Base-by-base conservation (phyloP, 2,329 filamentous ascomycete genomes). In the Hypoxylon rubiginosum region DNA sequence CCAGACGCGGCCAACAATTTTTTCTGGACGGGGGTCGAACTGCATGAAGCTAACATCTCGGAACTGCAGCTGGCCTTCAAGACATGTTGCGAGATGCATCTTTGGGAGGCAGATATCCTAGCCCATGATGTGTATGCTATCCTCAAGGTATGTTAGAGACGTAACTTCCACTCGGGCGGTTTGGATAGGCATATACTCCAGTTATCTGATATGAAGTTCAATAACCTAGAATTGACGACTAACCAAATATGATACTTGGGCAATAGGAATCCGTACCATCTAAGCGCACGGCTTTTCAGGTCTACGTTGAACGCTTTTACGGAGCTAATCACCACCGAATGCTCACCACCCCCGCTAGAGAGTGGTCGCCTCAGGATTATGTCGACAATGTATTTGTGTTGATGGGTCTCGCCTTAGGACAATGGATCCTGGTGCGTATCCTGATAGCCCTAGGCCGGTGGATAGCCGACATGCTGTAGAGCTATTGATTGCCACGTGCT, bases 71-170 rank as follows among this genome's bases (percentile, higher is more conserved):
- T 60, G 2, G 62, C 67, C 11, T 66, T 73, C 34, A 56, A 58
- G 58, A 55, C 39, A 7, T 32, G 67, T 26, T 72, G 67, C 28
- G 50, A 39, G n/a, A 19, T 59, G 52, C 46, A 56, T 4, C 55
- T 60, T 7, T 70, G 67, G 64, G 70, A 72, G 49, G 70, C 71
- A 2, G 55, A 66, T 15, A 24, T 66, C 1, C 45, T 73, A 11
- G 66, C 66, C 19, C 48, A 32, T 21, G 70, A 72, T 30, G 54
- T 73, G 1, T 54, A 56, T 28, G 49, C 10, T 1, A 67, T 70
- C n/a, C 36, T 72, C 11, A 36, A 68, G 55, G 70, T 66, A 21
- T 26, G 65, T 39, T 8, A 39, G 9, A 39, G 9, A 7, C 36
- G 13, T n/a, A 2, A 8, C 36, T 41, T 41, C 36, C 13, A n/a